Base-by-base conservation (phyloP, 2,329 filamentous ascomycete genomes). In the Colletotrichum sidae region DNA sequence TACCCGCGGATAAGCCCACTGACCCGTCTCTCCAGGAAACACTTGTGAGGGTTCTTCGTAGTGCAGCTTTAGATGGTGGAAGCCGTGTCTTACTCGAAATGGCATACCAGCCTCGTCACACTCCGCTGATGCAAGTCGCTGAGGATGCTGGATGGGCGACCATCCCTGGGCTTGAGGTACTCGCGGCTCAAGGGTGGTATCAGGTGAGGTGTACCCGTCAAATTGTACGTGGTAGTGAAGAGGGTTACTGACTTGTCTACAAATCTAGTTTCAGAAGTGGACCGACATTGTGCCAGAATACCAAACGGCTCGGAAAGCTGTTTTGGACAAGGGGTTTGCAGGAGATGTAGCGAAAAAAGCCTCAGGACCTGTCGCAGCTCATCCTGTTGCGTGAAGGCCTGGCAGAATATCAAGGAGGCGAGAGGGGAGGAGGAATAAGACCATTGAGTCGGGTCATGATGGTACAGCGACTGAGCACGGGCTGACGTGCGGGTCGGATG, bases 21-120 rank as follows among this genome's bases (percentile, higher is more conserved):
- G 94, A 97, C 69, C 72, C 85, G 1, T 80, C 78, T 10, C 89
- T 97, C 78, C 84, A 86, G 25, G 87, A 90, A 70, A 83, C 92
- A 2, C 79, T 97, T 9, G 78, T 80, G 6, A 78, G 82, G 13
- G 72, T 88, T 39, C 74, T 89, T n/a, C 79, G 81, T 63, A 77
- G 77, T 33, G 78, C 73, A 67, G 75, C 70, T 68, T 76, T 72
- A 67, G 75, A 73, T 68, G 78, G 78, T 55, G 78, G 77, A 6
- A 79, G 78, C 34, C 85, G 86, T 17, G 86, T 96, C 11, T 79
- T 98, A 67, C 80, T 98, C 4, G 96, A 99, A 78, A 97, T 99
- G 94, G 95, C 96, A 2, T 99, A 99, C 78, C 96, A 95, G 78
- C 96, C 96, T 17, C 83, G 86, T 0, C 86, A 92, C 56, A 99